Evolutionary conservation across 1,139 yeast species (phyloP), one percentile per base, ranked within the genome.

Genomic region (Candida sp.): DNA sequence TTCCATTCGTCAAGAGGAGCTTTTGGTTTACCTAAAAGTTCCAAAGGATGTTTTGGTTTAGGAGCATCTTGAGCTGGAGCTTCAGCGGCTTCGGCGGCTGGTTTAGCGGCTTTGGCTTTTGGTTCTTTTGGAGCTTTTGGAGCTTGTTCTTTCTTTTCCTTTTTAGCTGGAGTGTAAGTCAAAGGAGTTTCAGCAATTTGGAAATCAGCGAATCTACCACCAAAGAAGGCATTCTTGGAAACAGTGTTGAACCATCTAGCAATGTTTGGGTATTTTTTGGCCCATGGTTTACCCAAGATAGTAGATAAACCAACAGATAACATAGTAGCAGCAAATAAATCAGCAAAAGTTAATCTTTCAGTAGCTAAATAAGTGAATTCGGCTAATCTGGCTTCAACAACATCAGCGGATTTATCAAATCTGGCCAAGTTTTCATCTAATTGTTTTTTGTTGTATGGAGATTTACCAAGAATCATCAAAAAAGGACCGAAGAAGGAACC

Each of bases 11-110:
- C 97, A 54, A 91, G 61, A 52, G 82, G 74, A 61, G 86, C 76
- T 67, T 64, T 85, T 60, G 91, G 67, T 66, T 74, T 80, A 60
- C 95, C 95, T 51, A 91, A 81, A 46, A 77, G 74, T 66, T 82
- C 95, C 68, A 91, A 82, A 63, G 98, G 97, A 74, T 93, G 99
- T 72, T 85, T 86, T 57, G 90, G 81, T 78, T 87, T 88, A 70
- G 78, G 80, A 63, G 70, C 74, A 52, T 61, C 66, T 40, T 58
- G 68, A 40, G 71, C 62, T 42, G 58, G 68, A 38, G 63, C 69
- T 57, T 73, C 81, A 43, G 66, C 75, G 47, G 67, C 75, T 48
- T 73, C 74, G 39, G 61, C 66, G 40, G 65, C 67, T 40, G 63
- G 66, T 53, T 55, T 57, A 42, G 58, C 55, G 39, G 62, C 63